Evolutionary conservation across 208 protist genomes (phyloP), one percentile per base, ranked within the genome.

Genomic region (Wallacemonas sp.): DNA sequence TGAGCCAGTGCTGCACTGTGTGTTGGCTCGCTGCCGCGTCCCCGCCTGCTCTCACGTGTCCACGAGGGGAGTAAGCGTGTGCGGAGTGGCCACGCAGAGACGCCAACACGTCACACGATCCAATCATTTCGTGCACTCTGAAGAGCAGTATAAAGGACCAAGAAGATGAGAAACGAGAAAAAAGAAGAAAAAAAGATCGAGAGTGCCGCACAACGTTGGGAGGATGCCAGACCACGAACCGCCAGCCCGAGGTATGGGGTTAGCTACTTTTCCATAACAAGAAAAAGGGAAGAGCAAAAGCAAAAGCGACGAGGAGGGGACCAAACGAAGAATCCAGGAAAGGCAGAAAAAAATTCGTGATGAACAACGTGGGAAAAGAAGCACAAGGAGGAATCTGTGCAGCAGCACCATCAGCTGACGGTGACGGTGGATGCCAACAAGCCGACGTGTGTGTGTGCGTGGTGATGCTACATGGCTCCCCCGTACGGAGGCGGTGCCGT

Each of bases 401-500:
- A n/a, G n/a, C n/a, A n/a, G n/a, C n/a, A n/a, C n/a, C n/a, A n/a
- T n/a, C n/a, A n/a, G n/a, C n/a, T n/a, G n/a, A n/a, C n/a, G n/a
- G n/a, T n/a, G n/a, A n/a, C n/a, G n/a, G n/a, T n/a, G n/a, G n/a
- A n/a, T n/a, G n/a, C n/a, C n/a, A n/a, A n/a, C n/a, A n/a, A n/a
- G n/a, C n/a, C 46, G 9, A 6, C 33, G 5, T 54, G 24, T 29
- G 12, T 54, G 46, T 27, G 5, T 54, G 46, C 33, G 0, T 41
- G 50, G 8, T 8, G 50, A 5, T n/a, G 33, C 38, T 37, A 57
- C 50, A 39, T 57, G 30, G 4, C 46, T 34, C 46, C 37, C 0
- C 30, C 38, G 50, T 85, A 85, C 30, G 79, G 79, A 4, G 79
- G 79, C 21, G 79, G 79, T 2, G 68, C 70, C 12, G 74, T 54